Evolutionary conservation across 345 rosid genomes (phyloP).

Genomic region (Boechera divaricarpa): DNA sequence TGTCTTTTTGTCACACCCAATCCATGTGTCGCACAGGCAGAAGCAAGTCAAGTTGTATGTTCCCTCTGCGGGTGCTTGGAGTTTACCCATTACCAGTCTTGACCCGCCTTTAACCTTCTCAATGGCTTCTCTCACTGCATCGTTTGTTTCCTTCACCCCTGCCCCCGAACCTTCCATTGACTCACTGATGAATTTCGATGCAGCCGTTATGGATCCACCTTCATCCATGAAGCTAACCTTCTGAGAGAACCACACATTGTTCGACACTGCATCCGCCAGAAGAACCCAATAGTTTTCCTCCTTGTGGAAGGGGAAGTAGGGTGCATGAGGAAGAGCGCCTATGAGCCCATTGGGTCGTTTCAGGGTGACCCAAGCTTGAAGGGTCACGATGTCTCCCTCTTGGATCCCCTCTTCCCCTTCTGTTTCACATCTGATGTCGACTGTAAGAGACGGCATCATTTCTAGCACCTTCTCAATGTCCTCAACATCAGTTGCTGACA

Average conservation of each 20-base stretch:
- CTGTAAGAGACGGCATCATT: slow-evolving; percentile 89
- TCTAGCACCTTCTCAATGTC: slow-evolving; percentile 84
- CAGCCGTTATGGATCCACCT: slow-evolving; percentile 72
- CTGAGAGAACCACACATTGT: slow-evolving; percentile 91
- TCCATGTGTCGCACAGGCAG: slow-evolving; percentile 94
- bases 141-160: slow-evolving; percentile 70
- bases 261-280: slow-evolving; percentile 76
- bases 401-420: slow-evolving; percentile 98
- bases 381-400: slow-evolving; percentile 87
- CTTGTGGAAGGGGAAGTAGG: slow-evolving; percentile 87
- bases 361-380: slow-evolving; percentile 89
- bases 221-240: slow-evolving; percentile 97
- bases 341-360: slow-evolving; percentile 78
- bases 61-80: slow-evolving; percentile 88
- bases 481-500: slow-evolving; percentile 66
- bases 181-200: slow-evolving; percentile 92
- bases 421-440: slow-evolving; percentile 90
- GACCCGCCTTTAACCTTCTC: slow-evolving; percentile 89
- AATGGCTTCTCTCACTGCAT: slow-evolving; percentile 67
- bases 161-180: slow-evolving; percentile 93
- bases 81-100: slow-evolving; percentile 86
- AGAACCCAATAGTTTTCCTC: slow-evolving; percentile 96
- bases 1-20: slow-evolving; percentile 82
- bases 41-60: slow-evolving; percentile 83
- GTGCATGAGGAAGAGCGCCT: slow-evolving; percentile 90